Conservation (phyloP, 225 moss, liverwort and hornwort species). For the Sphagnum tenellum region DNA sequence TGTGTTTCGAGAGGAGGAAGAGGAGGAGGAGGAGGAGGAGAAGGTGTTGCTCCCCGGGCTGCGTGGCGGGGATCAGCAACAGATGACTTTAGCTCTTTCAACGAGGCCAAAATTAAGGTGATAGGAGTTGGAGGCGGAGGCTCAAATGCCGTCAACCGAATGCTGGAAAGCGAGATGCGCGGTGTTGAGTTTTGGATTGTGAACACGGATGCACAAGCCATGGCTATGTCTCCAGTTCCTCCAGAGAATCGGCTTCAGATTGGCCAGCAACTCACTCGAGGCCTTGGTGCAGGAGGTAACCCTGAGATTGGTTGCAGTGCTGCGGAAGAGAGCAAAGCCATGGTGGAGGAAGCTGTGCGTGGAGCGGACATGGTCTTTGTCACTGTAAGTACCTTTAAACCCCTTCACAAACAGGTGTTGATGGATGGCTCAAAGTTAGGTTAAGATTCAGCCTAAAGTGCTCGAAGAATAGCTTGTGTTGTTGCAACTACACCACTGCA, state of each 20-base stretch:
- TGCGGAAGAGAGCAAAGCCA: slow-evolving; percentile 70
- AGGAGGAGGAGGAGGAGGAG: too few relatives aligned
- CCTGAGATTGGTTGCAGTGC: slow-evolving; percentile 73
- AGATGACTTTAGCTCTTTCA: too few relatives aligned
- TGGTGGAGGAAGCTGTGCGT: slow-evolving; percentile 59
- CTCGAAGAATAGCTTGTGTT: too few relatives aligned
- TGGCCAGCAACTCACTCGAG: slow-evolving; percentile 63
- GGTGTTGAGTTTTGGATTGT: slow-evolving; percentile 90
- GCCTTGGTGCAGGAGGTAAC: slow-evolving; percentile 34
- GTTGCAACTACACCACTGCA: too few relatives aligned
- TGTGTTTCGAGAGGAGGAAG: too few relatives aligned
- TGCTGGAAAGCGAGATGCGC: slow-evolving; percentile 96
- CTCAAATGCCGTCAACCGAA: slow-evolving; percentile 94
- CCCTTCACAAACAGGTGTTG: too few relatives aligned
- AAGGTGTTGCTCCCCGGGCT: too few relatives aligned
- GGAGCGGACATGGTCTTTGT: slow-evolving; percentile 85
- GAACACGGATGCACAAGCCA: slow-evolving; percentile 80
- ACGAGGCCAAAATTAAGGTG: slow-evolving; percentile 49
- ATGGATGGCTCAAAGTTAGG: too few relatives aligned
- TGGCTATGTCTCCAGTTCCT: slow-evolving; percentile 69
- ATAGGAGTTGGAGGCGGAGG: slow-evolving; percentile 97
- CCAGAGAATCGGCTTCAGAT: slow-evolving; percentile 57
- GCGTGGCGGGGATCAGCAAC: too few relatives aligned
- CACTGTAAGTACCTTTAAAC: slow-evolving; percentile 12
- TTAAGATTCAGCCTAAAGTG: too few relatives aligned